Base-by-base conservation (phyloP, 2,329 filamentous ascomycete species). In the Pezicula radicicola region DNA sequence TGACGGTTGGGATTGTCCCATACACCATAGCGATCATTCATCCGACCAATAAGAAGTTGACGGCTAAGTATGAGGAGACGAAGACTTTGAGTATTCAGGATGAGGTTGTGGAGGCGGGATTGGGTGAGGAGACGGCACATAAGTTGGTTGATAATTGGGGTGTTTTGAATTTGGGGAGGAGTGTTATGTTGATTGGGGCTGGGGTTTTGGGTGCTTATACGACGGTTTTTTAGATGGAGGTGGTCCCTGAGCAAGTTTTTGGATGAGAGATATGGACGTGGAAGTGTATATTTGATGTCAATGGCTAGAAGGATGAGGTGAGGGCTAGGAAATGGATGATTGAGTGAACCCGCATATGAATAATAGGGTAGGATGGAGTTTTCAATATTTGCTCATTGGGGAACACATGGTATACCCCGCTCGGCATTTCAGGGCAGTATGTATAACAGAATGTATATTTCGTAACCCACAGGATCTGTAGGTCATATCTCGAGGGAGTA, bases 101-200 rank as follows among this genome's bases (percentile, higher is more conserved):
- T 50, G 60, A 58, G 50, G 64, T 71, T 16, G 64, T 62, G 2
- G 75, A 76, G 51, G 60, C 63, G 5, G 70, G 67, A 4, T 59
- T 70, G 28, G 65, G 71, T 49, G 72, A 71, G 42, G 74, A 77
- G 66, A 76, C 70, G 0, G 70, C 71, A 7, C 78, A 80, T 64
- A 71, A 68, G 52, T 63, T 84, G 58, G 71, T 84, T 36, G 79
- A 84, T 59, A 69, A 68, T 52, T 85, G 81, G 81, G 79, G 71
- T 3, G 67, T 72, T 46, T 61, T 82, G 59, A 83, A 83, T 59
- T 55, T 83, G 35, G 72, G 66, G 6, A 63, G 77, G 16, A 68
- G 69, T 2, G 49, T 68, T 7, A 58, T 75, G 39, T 48, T 61
- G 27, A 40, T 52, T 33, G 55, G 57, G 25, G 58, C 54, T 41